Evolutionary conservation across 176 grass and related monocot species (phyloP).

Genomic region (Triticum monococcum): DNA sequence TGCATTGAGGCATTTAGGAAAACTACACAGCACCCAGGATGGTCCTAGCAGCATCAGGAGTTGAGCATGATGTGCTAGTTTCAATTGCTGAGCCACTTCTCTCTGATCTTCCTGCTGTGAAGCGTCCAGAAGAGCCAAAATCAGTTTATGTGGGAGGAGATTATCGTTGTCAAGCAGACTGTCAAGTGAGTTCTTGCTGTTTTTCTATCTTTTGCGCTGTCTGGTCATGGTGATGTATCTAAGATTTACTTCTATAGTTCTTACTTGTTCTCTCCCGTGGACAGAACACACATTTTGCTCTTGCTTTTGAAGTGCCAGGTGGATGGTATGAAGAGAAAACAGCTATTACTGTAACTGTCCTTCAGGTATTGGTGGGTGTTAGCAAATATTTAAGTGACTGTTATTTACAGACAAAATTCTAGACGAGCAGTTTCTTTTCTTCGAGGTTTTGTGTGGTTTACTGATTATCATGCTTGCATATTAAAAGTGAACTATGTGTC

Average conservation of each 20-base stretch:
- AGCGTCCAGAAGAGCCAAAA: conserved; percentile 59
- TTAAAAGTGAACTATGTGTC: neutral
- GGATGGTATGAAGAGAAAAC: conserved; percentile 66
- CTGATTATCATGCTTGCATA: neutral
- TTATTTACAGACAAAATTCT: conserved; percentile 5
- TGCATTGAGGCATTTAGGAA: conserved; percentile 49
- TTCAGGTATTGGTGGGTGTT: conserved; percentile 50
- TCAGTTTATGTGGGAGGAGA: conserved; percentile 71
- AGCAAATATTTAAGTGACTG: conserved; percentile 10
- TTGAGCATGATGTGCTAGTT: conserved; percentile 73
- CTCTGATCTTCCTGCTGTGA: conserved; percentile 57
- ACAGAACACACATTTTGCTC: conserved; percentile 50
- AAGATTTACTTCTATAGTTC: conserved; percentile 7
- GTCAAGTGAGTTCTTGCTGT: conserved; percentile 36
- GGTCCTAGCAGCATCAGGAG: conserved; percentile 76
- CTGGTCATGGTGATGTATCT: conserved; percentile 4
- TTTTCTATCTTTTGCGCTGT: conserved; percentile 8
- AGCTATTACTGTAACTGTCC: conserved; percentile 47
- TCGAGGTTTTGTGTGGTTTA: conserved; percentile 20
- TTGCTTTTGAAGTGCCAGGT: conserved; percentile 72
- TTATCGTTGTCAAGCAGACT: conserved; percentile 60
- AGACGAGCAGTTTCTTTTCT: neutral
- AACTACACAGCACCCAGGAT: conserved; percentile 79
- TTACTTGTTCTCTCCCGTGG: neutral
- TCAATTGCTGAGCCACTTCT: conserved; percentile 67